phyloP scores from a whole-genome alignment of 768 basidiomycete species.

The Boletus subparvulus region DNA sequence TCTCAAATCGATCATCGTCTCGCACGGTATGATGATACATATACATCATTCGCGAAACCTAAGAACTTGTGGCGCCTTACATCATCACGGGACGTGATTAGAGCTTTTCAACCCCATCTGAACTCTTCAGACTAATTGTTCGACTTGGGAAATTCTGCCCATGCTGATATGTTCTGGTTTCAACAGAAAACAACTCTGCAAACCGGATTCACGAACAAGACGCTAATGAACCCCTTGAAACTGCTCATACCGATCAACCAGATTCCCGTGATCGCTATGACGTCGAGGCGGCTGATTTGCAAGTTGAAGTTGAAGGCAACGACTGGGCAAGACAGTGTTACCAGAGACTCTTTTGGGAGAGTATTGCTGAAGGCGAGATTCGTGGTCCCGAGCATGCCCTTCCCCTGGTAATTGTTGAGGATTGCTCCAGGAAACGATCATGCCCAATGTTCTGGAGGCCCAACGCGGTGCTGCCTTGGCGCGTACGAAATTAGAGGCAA shows the following conservation, averaged over 20 bases:
- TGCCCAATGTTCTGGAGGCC: constrained; percentile 55
- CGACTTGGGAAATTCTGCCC: not conserved
- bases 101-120: constrained; percentile 74
- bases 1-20: not conserved
- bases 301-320: constrained; percentile 56
- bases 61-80: constrained; percentile 65
- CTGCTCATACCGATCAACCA: not conserved
- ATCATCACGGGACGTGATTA: constrained; percentile 59
- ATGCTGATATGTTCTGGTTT: constrained; percentile 1
- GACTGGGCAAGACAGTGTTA: constrained; percentile 61
- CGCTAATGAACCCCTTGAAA: constrained; percentile 8
- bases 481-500: constrained; percentile 38
- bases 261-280: constrained; percentile 39
- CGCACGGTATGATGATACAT: constrained; percentile 48
- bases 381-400: constrained; percentile 16
- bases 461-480: constrained; percentile 43
- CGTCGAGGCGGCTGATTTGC: constrained; percentile 58
- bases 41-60: constrained; percentile 65
- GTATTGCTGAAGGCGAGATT: constrained; percentile 69
- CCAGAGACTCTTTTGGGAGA: constrained; percentile 78
- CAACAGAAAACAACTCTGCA: constrained; percentile 64
- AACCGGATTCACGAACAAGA: constrained; percentile 60
- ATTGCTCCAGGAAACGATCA: constrained; percentile 54
- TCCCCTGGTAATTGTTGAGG: not conserved
- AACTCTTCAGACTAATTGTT: constrained; percentile 25